Evolutionary conservation across 1,284 basidiomycete genomes (phyloP).

Genomic region (Leccinum pachyderme): DNA sequence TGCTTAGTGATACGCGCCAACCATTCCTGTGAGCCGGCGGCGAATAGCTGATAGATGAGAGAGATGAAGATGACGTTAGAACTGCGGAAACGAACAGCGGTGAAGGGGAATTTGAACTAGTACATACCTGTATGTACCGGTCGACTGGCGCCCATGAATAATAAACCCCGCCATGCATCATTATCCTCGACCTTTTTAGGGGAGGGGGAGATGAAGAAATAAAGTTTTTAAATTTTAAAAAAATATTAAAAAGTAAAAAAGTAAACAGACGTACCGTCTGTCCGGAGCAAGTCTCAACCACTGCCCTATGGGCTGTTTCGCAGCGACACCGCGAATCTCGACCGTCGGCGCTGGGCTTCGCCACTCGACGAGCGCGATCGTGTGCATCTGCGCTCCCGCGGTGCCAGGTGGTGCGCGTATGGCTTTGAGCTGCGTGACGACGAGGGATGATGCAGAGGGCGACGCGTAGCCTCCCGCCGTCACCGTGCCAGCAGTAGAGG

Average conservation of each 20-base stretch:
- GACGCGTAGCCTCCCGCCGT: neutral
- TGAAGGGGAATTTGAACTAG: neutral
- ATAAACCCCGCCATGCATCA: constrained; percentile 40
- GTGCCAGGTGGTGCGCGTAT: neutral
- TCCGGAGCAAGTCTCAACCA: constrained; percentile 57
- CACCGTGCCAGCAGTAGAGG: neutral
- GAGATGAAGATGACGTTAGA: neutral
- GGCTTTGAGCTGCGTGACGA: constrained; percentile 49
- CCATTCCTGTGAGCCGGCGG: constrained; percentile 37
- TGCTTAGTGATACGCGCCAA: constrained; percentile 42
- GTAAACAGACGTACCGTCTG: constrained; percentile 50
- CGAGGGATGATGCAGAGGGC: neutral
- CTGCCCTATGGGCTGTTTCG: constrained; percentile 46
- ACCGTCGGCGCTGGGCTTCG: constrained; percentile 45
- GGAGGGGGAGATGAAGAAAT: too few relatives aligned
- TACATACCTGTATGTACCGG: constrained; percentile 42
- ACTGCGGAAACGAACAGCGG: neutral
- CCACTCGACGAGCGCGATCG: constrained; percentile 61
- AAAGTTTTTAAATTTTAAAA: too few relatives aligned
- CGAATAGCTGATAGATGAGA: constrained; percentile 37
- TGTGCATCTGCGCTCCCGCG: constrained; percentile 36
- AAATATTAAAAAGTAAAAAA: neutral
- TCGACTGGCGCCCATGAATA: constrained; percentile 45
- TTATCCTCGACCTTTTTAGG: constrained; percentile 38
- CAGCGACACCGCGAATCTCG: constrained; percentile 51